phyloP scores from a whole-genome alignment of 306 rosid species.

The Acacia confusa region DNA sequence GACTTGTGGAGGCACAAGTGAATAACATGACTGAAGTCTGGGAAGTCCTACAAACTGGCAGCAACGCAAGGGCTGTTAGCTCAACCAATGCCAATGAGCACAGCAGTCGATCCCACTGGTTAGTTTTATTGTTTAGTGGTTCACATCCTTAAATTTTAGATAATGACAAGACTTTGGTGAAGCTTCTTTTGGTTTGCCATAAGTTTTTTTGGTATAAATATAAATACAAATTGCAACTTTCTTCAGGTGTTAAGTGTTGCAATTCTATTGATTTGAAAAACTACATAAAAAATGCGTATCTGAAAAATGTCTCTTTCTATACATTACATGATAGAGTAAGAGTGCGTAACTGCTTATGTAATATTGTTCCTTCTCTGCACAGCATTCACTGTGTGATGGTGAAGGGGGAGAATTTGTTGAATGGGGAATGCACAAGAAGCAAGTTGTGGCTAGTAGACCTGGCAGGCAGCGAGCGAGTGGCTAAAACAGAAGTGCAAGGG shows the following conservation, averaged over 20 bases:
- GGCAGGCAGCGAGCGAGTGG: constrained; percentile 96
- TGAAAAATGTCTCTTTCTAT: not conserved
- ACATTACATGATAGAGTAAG: constrained; percentile 1
- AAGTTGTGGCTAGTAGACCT: constrained; percentile 95
- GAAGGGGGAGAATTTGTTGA: constrained; percentile 88
- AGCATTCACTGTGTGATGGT: constrained; percentile 99
- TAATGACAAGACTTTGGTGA: not conserved
- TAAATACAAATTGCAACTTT: not conserved
- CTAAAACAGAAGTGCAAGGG: constrained; percentile 95
- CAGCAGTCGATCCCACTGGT: constrained; percentile 99
- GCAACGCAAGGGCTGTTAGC: constrained; percentile 95
- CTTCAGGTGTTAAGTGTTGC: not conserved
- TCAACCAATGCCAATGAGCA: constrained; percentile 95
- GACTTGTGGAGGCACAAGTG: constrained; percentile 87
- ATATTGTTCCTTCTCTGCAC: constrained; percentile 27
- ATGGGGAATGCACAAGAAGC: constrained; percentile 90
- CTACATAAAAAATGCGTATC: not conserved
- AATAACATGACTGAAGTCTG: constrained; percentile 88
- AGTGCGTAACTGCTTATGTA: constrained; percentile 39
- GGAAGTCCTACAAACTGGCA: constrained; percentile 94
- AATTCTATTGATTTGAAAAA: not conserved
- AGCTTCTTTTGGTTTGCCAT: not conserved
- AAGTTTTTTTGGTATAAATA: not conserved
- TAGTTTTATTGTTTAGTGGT: constrained; percentile 19
- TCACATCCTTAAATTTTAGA: not conserved